Evolutionary conservation across 495 filamentous ascomycete species (phyloP), one percentile per base, ranked within the genome.

Genomic region (Penicillium chermesinum): DNA sequence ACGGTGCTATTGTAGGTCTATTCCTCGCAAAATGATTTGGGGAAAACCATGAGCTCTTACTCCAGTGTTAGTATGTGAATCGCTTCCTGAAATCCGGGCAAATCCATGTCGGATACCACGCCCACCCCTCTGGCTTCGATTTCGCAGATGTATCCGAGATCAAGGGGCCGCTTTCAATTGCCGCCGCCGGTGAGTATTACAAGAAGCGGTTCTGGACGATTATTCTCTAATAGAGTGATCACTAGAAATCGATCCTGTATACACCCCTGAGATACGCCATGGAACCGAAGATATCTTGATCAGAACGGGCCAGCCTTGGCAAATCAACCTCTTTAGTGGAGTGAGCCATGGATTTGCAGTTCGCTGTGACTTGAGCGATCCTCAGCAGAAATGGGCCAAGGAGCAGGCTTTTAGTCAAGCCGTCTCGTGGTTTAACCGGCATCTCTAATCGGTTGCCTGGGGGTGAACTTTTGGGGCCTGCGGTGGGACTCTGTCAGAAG

Each of bases 371-470:
- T 50, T 79, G 36, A 77, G 52, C 52, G 74, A 83, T 44, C 79
- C 77, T 61, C 44, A 67, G 35, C 65, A 79, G 64, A 88, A 82
- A 73, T 93, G 75, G 51, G 85, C 87, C 40, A 91, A 90, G 77
- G 87, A 96, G 73, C 80, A 85, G 71, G 89, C 89, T 20, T 94
- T 93, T 61, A 59, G 76, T 45, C 88, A 94, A 72, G 88, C 88
- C 44, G 73, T 90, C 36, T 58, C 64, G 38, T 95, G 89, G 89
- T 93, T 94, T 58, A 77, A 86, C 50, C 65, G 76, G 61, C 68
- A 73, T 59, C 47, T 82, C 47, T 80, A 76, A 63, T 63, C 9
- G 25, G 10, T 10, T 30, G 25, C n/a, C n/a, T n/a, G n/a, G n/a
- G n/a, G n/a, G n/a, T n/a, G n/a, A n/a, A n/a, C n/a, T n/a, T n/a